Evolutionary conservation across 495 filamentous ascomycete genomes (phyloP).

Genomic region (Penicillium lividum): DNA sequence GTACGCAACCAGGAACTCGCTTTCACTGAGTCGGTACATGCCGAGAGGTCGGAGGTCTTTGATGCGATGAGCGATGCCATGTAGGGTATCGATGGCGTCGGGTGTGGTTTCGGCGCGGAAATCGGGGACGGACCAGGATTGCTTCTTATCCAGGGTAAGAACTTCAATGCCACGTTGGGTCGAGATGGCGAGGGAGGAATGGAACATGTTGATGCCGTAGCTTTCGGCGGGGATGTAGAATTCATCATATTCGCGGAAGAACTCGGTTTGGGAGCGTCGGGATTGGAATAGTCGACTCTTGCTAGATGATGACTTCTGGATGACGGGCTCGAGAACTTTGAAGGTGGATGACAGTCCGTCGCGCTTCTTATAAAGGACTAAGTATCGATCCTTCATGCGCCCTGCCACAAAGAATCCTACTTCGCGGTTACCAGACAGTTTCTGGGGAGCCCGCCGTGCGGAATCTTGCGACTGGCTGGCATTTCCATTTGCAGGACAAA

Average conservation of each 20-base stretch:
- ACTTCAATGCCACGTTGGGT: slow-evolving; percentile 95
- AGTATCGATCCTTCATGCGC: slow-evolving; percentile 90
- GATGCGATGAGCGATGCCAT: slow-evolving; percentile 78
- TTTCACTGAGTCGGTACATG: slow-evolving; percentile 94
- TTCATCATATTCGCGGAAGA: slow-evolving; percentile 96
- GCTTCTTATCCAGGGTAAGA: slow-evolving; percentile 94
- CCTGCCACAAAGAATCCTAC: slow-evolving; percentile 95
- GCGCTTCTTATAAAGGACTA: slow-evolving; percentile 96
- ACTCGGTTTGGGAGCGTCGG: slow-evolving; percentile 76
- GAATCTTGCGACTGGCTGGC: slow-evolving; percentile 59
- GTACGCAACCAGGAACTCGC: slow-evolving; percentile 92
- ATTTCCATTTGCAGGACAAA: slow-evolving; percentile 72
- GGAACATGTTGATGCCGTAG: slow-evolving; percentile 93
- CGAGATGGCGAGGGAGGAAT: slow-evolving; percentile 84
- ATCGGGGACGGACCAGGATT: slow-evolving; percentile 86
- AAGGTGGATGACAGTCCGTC: slow-evolving; percentile 90
- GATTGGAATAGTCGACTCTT: slow-evolving; percentile 68
- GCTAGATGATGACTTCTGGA: slow-evolving; percentile 65
- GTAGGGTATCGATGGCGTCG: slow-evolving; percentile 63
- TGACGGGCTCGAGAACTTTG: slow-evolving; percentile 94
- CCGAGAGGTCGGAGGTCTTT: slow-evolving; percentile 80
- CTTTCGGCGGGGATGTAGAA: slow-evolving; percentile 99
- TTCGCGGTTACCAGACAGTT: slow-evolving; percentile 82
- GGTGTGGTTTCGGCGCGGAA: slow-evolving; percentile 53
- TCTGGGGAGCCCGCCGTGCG: slow-evolving; percentile 78